These are phyloP conservation scores for Rhizophagus clarus DNA, from an alignment of 192 early-diverging fungal genomes.

Conservation along the genomic window DNA sequence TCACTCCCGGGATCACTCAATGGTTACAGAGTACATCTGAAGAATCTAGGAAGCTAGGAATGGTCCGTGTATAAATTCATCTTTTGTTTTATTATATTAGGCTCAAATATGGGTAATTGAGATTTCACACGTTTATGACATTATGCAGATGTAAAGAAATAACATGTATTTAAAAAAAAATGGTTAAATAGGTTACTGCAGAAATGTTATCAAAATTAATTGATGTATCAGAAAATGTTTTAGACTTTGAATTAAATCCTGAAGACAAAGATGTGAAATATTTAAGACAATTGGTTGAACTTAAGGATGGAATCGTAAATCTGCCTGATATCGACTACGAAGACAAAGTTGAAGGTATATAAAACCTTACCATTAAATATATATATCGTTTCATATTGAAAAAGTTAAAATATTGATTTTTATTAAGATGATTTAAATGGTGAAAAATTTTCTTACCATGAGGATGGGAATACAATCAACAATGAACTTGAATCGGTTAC, in stretches of 20 bases:
- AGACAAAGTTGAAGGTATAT: not conserved
- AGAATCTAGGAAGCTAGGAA: constrained; percentile 19
- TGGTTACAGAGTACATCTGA: constrained; percentile 21
- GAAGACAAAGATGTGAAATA: constrained; percentile 10
- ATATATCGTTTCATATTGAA: not conserved
- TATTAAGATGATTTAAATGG: not conserved
- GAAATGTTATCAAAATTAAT: constrained; percentile 26
- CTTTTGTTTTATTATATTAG: not conserved
- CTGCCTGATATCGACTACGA: not conserved
- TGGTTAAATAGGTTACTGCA: constrained; percentile 17
- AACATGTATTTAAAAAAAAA: not conserved
- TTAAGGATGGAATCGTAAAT: constrained; percentile 17
- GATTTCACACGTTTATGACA: not conserved
- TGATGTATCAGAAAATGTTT: constrained; percentile 20
- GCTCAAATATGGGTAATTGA: not conserved
- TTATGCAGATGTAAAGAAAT: no score
- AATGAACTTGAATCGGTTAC: not conserved
- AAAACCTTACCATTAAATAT: not conserved
- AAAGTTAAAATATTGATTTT: not conserved
- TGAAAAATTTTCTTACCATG: not conserved
- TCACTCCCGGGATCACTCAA: not conserved
- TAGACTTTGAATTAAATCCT: constrained; percentile 21
- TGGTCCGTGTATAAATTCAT: constrained; percentile 4
- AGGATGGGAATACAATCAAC: not conserved
- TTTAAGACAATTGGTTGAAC: constrained; percentile 11